phyloP scores from a whole-genome alignment of 2,329 filamentous ascomycete genomes.

The Microdochium nivale region DNA sequence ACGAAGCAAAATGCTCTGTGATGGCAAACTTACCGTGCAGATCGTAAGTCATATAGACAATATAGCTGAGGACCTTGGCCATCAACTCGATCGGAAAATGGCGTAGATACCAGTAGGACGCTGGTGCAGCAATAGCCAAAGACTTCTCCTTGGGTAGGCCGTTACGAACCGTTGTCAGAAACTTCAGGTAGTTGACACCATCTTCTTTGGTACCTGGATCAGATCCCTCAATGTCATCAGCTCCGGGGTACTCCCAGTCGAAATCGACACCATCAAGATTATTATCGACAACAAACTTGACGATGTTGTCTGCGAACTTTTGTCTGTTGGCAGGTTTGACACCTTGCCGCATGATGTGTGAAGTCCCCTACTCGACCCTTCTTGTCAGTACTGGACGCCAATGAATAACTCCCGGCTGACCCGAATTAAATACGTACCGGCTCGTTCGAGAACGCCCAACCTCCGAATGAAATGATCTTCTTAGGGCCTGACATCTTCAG shows the following conservation, averaged over 20 bases:
- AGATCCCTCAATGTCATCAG: background rate
- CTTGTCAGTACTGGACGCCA: background rate
- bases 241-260: constrained; percentile 5
- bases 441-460: constrained; percentile 30
- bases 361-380: constrained; percentile 13
- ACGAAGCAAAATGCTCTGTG: background rate
- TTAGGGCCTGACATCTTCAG: constrained; percentile 16
- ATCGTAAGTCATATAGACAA: constrained; percentile 27
- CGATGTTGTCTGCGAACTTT: constrained; percentile 18
- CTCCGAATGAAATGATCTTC: constrained; percentile 31
- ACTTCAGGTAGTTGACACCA: constrained; percentile 7
- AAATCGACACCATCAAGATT: constrained; percentile 7
- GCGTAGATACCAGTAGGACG: constrained; percentile 30
- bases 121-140: constrained; percentile 26
- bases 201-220: constrained; percentile 1
- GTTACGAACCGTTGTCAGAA: constrained; percentile 4
- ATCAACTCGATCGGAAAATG: constrained; percentile 24
- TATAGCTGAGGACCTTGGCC: constrained; percentile 18
- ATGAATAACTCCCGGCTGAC: background rate
- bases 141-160: constrained; percentile 12
- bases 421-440: constrained; percentile 2
- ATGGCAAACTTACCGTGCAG: constrained; percentile 14
- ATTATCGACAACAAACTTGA: constrained; percentile 21
- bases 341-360: constrained; percentile 24
- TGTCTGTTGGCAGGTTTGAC: constrained; percentile 18